Evolutionary conservation across 495 filamentous ascomycete genomes (phyloP), one percentile per base, ranked within the genome.

Genomic region (Aspergillus indologenus): DNA sequence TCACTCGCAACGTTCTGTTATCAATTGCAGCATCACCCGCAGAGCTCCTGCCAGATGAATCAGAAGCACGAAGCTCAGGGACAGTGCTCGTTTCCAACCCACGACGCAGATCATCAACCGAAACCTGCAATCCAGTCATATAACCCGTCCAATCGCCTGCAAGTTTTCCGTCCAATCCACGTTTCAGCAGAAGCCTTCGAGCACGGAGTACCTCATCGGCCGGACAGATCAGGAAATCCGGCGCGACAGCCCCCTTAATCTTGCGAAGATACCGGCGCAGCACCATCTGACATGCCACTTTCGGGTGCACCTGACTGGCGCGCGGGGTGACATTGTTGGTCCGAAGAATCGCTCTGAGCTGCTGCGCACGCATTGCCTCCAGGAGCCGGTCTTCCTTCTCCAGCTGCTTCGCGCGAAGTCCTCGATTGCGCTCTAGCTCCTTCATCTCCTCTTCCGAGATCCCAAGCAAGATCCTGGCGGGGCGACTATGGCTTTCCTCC

Each of bases 61-160:
- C 34, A 9, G 34, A 40, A 40, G 34, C 5, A 40, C 2, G 12
- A 40, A 14, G 34, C 5, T 40, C 5, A 15, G 7, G 5, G 12
- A 15, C 34, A 40, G 34, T 2, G 34, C 2, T 40, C 34, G 5
- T 40, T 40, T 40, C 12, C 34, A 11, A 40, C 12, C 12, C 12
- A 11, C 12, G 12, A 2, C 2, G 2, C 17, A 44, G 44, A 18
- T 20, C 44, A 4, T 31, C 53, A 3, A 54, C 56, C 3, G 58
- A 49, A 31, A 57, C 23, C 21, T 45, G 58, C 44, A 67, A 46
- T 23, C 45, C 46, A n/a, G 64, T 57, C 24, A 68, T 48, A 54
- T 56, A 61, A 24, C 67, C 65, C 15, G 59, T 64, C 75, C 76
- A 79, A 24, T 62, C 48, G 0, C 76, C 76, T 18, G 66, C 71